These are phyloP conservation scores for Suillus weaverae DNA, from an alignment of 768 basidiomycete species.

Conservation along the genomic window DNA sequence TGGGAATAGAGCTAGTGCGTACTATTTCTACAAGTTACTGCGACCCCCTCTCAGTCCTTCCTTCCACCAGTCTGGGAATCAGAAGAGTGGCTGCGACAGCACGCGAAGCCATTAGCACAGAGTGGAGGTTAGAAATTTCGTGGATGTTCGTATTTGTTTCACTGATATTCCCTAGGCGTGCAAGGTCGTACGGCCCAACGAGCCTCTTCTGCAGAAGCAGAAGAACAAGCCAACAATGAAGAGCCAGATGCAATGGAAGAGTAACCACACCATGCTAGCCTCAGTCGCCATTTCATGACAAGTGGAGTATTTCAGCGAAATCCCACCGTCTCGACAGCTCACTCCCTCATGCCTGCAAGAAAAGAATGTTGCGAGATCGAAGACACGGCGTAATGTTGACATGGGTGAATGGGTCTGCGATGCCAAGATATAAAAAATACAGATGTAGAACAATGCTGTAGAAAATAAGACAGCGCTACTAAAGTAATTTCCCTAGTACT, in stretches of 20 bases:
- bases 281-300: neutral
- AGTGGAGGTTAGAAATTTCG: slow-evolving; percentile 58
- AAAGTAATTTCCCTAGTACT: slow-evolving; percentile 35
- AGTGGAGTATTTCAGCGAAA: neutral
- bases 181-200: slow-evolving; percentile 48
- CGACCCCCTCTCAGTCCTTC: slow-evolving; percentile 5
- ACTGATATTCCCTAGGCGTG: slow-evolving; percentile 41
- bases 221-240: slow-evolving; percentile 30
- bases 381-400: neutral
- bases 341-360: neutral
- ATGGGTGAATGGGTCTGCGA: neutral
- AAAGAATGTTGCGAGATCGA: neutral
- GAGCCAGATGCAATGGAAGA: slow-evolving; percentile 69
- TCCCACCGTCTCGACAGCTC: neutral
- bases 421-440: slow-evolving; percentile 6
- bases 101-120: slow-evolving; percentile 76
- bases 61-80: slow-evolving; percentile 82
- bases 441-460: slow-evolving; percentile 7
- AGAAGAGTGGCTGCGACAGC: slow-evolving; percentile 86
- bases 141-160: neutral
- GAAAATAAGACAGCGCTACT: slow-evolving; percentile 9
- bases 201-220: slow-evolving; percentile 23
- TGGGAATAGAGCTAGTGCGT: slow-evolving; percentile 77
- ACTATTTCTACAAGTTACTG: slow-evolving; percentile 6
- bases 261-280: slow-evolving; percentile 29